These are phyloP conservation scores for Fusarium sp. DNA, from an alignment of 2,329 filamentous ascomycete species.

Conservation along the genomic window DNA sequence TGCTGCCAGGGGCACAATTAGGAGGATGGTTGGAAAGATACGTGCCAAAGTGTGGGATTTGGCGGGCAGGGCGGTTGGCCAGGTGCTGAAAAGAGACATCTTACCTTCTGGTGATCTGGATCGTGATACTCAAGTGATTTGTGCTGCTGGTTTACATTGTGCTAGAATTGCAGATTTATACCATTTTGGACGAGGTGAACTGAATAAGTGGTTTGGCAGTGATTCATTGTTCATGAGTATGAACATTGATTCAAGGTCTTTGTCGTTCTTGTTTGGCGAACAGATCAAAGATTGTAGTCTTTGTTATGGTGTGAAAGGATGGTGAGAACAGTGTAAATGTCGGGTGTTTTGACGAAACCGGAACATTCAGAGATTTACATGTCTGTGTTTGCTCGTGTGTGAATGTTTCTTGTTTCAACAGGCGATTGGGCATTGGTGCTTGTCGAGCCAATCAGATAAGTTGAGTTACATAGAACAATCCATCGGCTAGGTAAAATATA, in stretches of 20 bases:
- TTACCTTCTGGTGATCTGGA: not conserved
- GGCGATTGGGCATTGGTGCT: too few relatives aligned
- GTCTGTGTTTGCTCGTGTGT: too few relatives aligned
- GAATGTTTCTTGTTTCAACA: too few relatives aligned
- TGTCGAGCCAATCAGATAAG: too few relatives aligned
- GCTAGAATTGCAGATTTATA: not conserved
- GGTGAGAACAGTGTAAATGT: too few relatives aligned
- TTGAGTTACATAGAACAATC: too few relatives aligned
- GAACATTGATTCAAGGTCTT: not conserved
- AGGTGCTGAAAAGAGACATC: not conserved
- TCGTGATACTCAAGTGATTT: not conserved
- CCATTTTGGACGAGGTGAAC: not conserved
- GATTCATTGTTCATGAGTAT: not conserved
- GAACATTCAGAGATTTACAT: too few relatives aligned
- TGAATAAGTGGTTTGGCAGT: too few relatives aligned
- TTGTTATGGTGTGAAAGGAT: not conserved
- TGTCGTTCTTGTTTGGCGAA: not conserved
- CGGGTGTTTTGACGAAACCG: too few relatives aligned
- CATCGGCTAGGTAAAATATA: too few relatives aligned
- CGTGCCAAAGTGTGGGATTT: not conserved
- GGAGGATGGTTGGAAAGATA: conserved; percentile 17
- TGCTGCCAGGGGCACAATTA: not conserved
- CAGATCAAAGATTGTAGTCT: not conserved
- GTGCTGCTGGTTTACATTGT: not conserved
- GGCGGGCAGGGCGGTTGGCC: not conserved